Evolutionary conservation across 73 alveolate species (phyloP).

Genomic region (Stentor roeselii): DNA sequence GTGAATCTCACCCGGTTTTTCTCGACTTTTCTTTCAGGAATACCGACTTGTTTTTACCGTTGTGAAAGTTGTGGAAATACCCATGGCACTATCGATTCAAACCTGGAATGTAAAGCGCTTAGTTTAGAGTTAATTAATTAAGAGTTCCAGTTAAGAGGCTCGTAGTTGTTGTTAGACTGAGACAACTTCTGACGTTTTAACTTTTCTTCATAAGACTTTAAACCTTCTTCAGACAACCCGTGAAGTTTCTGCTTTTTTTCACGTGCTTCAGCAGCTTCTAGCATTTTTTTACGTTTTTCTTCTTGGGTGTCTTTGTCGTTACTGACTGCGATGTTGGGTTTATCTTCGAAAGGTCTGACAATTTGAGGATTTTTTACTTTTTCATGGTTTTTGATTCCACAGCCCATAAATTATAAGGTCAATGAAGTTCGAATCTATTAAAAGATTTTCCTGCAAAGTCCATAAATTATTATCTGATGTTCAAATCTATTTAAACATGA

Average conservation of each 20-base stretch:
- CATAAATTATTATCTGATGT: too few species aligned
- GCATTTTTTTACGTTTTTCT: neutral
- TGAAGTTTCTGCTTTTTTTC: neutral
- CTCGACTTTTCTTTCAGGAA: neutral
- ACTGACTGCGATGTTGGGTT: neutral
- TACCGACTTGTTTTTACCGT: neutral
- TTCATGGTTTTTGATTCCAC: neutral
- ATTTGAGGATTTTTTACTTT: too few species aligned
- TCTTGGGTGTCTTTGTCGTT: neutral
- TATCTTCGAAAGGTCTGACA: neutral
- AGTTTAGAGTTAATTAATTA: neutral
- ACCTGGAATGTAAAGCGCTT: neutral
- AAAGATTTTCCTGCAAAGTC: too few species aligned
- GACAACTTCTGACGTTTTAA: neutral
- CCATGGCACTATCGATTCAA: neutral
- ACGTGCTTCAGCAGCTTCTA: conserved; percentile 1
- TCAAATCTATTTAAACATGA: too few species aligned
- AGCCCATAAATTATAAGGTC: too few species aligned
- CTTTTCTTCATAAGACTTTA: neutral
- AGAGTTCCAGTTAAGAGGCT: neutral
- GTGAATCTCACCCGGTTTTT: neutral
- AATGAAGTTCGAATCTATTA: too few species aligned
- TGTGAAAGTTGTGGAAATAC: neutral
- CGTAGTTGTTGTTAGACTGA: neutral
- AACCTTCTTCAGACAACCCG: neutral